A percentile compares a stretch with the other conserved stretches of the same genome.
Conservation (phyloP, 2,329 filamentous ascomycete genomes). For the Coleophoma eucalyptorum region DNA sequence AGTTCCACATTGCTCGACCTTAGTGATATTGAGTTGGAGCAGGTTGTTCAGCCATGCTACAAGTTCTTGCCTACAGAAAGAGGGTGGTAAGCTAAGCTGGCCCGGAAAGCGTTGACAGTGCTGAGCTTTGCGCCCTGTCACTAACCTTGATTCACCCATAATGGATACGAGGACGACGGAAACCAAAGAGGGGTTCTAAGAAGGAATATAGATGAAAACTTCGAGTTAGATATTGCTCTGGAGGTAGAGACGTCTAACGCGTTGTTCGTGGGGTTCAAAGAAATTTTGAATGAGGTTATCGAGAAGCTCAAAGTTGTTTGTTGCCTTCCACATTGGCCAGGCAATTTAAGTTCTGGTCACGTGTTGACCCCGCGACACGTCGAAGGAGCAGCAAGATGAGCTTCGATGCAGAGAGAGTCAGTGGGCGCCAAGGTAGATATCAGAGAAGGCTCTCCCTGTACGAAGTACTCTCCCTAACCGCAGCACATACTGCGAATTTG, state of each 20-base stretch:
- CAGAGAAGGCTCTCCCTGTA: too few species aligned
- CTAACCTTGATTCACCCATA: constrained; percentile 30
- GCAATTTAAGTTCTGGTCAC: background rate
- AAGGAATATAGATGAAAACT: background rate
- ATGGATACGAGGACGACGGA: constrained; percentile 5
- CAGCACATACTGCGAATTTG: too few species aligned
- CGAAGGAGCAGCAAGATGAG: background rate
- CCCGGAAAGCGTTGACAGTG: background rate
- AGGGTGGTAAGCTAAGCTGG: constrained; percentile 13
- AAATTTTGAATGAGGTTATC: background rate
- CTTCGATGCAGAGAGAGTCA: too few species aligned
- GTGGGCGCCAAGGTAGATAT: too few species aligned
- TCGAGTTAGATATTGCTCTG: background rate
- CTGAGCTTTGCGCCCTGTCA: constrained; percentile 11
- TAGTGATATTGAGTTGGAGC: constrained; percentile 95
- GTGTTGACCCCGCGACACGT: background rate
- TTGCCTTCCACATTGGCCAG: background rate
- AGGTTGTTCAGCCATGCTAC: constrained; percentile 96
- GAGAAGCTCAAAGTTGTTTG: background rate
- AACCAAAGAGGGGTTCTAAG: background rate
- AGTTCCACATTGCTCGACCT: constrained; percentile 98
- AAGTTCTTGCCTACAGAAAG: constrained; percentile 76
- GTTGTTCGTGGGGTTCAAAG: background rate
- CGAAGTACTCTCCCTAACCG: too few species aligned
- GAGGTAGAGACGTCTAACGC: background rate